These are phyloP conservation scores for Diaporthe sp. DNA, from an alignment of 2,329 filamentous ascomycete genomes.

Conservation along the genomic window DNA sequence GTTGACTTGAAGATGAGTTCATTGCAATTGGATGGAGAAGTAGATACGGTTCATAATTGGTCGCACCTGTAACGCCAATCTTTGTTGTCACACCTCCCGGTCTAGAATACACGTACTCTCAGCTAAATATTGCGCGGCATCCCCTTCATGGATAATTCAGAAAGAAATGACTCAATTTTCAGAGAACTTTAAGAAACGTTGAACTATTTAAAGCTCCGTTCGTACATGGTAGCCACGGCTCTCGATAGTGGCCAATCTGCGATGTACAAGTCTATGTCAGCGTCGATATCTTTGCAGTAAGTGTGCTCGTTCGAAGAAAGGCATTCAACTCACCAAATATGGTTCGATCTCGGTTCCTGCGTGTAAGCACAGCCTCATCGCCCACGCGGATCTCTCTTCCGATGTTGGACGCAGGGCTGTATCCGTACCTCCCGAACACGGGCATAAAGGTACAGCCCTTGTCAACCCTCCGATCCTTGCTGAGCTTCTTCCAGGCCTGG, in stretches of 20 bases:
- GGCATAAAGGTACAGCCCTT: conserved; percentile 13
- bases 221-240: conserved; percentile 24
- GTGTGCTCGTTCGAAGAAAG: not conserved
- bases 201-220: conserved; percentile 9
- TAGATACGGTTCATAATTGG: not conserved
- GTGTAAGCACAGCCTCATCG: conserved; percentile 15
- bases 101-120: too few relatives aligned
- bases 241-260: conserved; percentile 13
- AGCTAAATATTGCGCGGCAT: not conserved
- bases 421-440: conserved; percentile 22
- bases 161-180: not conserved
- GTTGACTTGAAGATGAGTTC: not conserved
- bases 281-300: too few relatives aligned
- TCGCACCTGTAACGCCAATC: not conserved
- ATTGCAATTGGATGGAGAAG: not conserved
- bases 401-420: conserved; percentile 3
- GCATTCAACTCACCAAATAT: not conserved
- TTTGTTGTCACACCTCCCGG: too few relatives aligned
- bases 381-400: conserved; percentile 12
- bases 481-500: conserved; percentile 25
- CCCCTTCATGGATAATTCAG: not conserved
- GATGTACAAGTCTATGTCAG: not conserved
- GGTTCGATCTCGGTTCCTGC: conserved; percentile 13
- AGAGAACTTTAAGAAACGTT: not conserved
- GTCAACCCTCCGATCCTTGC: conserved; percentile 16